Conservation (phyloP, 306 rosid species). For the Vigna angularis region DNA sequence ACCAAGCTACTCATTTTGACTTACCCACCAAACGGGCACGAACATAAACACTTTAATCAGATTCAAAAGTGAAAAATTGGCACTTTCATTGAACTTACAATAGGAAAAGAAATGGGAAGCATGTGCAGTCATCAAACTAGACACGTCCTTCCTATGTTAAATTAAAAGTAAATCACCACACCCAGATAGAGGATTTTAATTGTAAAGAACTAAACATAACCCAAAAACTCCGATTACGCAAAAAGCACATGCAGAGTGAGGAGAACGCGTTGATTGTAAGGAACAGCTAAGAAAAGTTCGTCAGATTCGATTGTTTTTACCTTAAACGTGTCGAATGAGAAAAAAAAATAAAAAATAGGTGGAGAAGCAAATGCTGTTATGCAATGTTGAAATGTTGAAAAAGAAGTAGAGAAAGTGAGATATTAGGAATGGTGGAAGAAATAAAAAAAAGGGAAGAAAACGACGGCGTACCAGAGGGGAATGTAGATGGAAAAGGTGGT, state of each 20-base stretch:
- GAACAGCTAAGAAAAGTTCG: neutral
- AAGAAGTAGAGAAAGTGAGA: neutral
- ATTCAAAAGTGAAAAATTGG: slow-evolving; percentile 1
- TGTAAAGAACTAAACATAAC: neutral
- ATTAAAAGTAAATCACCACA: too few species aligned
- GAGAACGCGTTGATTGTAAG: neutral
- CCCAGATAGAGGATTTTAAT: neutral
- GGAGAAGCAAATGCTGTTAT: neutral
- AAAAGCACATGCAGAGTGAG: slow-evolving; percentile 19
- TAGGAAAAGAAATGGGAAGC: neutral
- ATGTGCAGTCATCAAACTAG: neutral
- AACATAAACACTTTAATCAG: slow-evolving; percentile 8
- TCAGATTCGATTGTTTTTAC: neutral
- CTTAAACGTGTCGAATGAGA: neutral
- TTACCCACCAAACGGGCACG: neutral
- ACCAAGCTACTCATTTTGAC: neutral
- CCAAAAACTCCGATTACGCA: neutral
- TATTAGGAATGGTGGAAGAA: neutral
- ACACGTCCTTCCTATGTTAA: neutral
- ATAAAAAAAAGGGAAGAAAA: neutral
- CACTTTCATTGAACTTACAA: neutral
- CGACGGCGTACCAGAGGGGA: neutral
- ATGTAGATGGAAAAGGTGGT: neutral
- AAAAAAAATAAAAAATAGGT: neutral
- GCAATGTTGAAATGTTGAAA: neutral